Percentiles rank a stretch among this genome's conserved stretches.
Evolutionary conservation across 164 flowering plant species (phyloP).

Genomic region (Sedum album): DNA sequence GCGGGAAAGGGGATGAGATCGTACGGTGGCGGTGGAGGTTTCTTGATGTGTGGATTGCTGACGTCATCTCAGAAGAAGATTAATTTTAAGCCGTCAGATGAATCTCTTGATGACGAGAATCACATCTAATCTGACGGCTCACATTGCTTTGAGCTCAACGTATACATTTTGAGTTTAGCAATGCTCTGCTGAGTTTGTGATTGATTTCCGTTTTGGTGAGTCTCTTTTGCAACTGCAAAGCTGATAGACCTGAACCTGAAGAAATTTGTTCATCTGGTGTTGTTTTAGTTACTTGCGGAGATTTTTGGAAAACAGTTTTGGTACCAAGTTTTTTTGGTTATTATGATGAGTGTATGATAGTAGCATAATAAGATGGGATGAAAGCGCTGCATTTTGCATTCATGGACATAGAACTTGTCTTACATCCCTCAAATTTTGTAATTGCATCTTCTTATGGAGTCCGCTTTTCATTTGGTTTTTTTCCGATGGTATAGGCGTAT

Average conservation of each 20-base stretch:
- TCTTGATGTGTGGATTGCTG: slow-evolving; percentile 48
- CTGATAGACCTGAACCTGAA: not conserved
- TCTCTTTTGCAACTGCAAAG: not conserved
- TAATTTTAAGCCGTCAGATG: slow-evolving; percentile 42
- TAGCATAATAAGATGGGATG: not conserved
- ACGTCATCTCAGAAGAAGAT: slow-evolving; percentile 32
- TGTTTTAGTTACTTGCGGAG: not conserved
- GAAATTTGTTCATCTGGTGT: not conserved
- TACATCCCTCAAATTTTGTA: not conserved
- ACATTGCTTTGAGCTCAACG: not conserved
- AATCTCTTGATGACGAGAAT: not conserved
- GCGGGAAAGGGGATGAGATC: slow-evolving; percentile 24
- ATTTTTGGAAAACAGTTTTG: not conserved
- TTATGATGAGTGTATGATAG: not conserved
- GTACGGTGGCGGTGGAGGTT: slow-evolving; percentile 21
- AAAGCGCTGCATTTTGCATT: not conserved
- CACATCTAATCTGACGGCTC: not conserved
- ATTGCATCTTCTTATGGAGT: not conserved
- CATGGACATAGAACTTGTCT: not conserved
- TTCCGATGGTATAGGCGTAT: too few relatives aligned
- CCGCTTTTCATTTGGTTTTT: not conserved
- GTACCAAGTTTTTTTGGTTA: not conserved
- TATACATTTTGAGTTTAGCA: not conserved
- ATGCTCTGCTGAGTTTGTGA: not conserved
- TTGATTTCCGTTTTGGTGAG: not conserved